Base-by-base conservation (phyloP, 2,329 filamentous ascomycete species). In the Macrophomina tecta region DNA sequence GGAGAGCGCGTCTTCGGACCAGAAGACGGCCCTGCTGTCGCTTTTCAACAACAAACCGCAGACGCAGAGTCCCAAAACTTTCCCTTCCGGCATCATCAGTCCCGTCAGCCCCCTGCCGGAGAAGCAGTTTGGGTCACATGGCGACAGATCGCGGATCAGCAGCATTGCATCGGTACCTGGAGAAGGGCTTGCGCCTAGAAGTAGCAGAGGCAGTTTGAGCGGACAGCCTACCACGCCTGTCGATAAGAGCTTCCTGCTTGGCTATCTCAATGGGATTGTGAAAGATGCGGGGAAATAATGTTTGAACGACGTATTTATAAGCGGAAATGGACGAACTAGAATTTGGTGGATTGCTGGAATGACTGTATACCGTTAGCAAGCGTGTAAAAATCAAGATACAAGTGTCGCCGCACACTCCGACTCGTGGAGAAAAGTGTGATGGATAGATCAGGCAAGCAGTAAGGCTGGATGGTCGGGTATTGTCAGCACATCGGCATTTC, bases 231-330 rank as follows among this genome's bases (percentile, higher is more conserved):
- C 74, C 66, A 77, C 73, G 58, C 86, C 91, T 0, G 90, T 87
- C 0, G 89, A 95, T 71, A 90, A 91, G 74, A 89, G 84, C 16
- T 95, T 95, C 72, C 80, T 96, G 74, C 82, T 95, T 62, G 90
- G 87, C 9, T 95, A 93, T 74, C 80, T 96, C 72, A 87, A 92
- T 69, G 82, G 82, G 66, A 82, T 85, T 67, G 81, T 79, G 2
- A 82, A 83, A 69, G 79, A 71, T 52, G 66, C 58, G 8, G 58
- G 61, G 14, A 64, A 67, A 60, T 64, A 14, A 30, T 32, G n/a
- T 61, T 46, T 4, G 8, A 32, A 61, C 28, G 28, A 28, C 14
- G 14, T 34, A 14, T 18, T 48, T 9, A n/a, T 32, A 18, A 7
- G 16, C n/a, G 32, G 7, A 45, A 23, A 28, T 56, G 9, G 28